A percentile compares a stretch with the other conserved stretches of the same genome.
These are phyloP conservation scores for Brasenia schreberi DNA, from an alignment of 164 flowering plant genomes.

Conservation along the genomic window DNA sequence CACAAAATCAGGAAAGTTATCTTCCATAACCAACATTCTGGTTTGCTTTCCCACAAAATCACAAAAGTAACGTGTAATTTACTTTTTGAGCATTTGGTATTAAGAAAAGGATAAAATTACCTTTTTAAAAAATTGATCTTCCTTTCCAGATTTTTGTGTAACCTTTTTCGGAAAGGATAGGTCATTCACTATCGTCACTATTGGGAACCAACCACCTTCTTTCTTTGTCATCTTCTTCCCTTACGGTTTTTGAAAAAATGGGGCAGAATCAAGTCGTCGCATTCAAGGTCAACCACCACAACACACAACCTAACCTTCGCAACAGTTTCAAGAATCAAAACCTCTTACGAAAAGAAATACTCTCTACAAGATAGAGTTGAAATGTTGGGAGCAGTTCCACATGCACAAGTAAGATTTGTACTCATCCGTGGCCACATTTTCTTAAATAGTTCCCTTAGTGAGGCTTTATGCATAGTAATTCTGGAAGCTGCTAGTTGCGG, in stretches of 20 bases:
- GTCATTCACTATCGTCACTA: too few species aligned
- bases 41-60: too few species aligned
- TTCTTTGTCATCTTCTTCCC: too few species aligned
- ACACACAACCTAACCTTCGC: constrained; percentile 51
- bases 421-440: constrained; percentile 85
- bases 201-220: too few species aligned
- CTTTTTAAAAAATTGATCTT: too few species aligned
- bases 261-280: constrained; percentile 34
- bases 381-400: constrained; percentile 98
- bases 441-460: constrained; percentile 90
- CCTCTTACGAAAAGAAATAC: constrained; percentile 33
- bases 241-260: constrained; percentile 22
- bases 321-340: constrained; percentile 44
- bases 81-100: too few species aligned
- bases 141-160: too few species aligned
- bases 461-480: constrained; percentile 98
- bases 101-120: too few species aligned
- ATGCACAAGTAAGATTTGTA: constrained; percentile 82
- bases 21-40: too few species aligned
- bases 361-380: too few species aligned
- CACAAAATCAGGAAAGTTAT: too few species aligned
- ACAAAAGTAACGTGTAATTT: constrained; percentile 13
- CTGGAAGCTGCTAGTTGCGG: constrained; percentile 99
- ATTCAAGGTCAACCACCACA: constrained; percentile 65
- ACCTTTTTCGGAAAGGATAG: too few species aligned